Evolutionary conservation across 371 early-diverging fungal genomes (phyloP), one percentile per base, ranked within the genome.

Genomic region (Mucor plumbeus): DNA sequence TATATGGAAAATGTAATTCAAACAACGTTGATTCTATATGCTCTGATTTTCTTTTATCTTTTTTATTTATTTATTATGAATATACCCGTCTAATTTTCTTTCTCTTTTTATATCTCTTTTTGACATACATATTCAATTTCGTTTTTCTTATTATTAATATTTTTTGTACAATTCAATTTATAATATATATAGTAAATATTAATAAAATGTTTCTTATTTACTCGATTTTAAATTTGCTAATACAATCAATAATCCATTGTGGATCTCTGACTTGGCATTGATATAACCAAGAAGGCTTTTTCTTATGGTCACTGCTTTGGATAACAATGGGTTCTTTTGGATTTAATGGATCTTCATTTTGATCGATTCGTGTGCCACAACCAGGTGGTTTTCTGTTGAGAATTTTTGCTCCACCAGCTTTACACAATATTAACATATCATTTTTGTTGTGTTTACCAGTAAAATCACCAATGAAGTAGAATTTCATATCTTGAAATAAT

Each of bases 391-490:
- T 74, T 13, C 77, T 62, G 4, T 13, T 58, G 5, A 74, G n/a
- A 1, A 76, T 34, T 8, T 69, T 63, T 0, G 65, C 79, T 10
- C 79, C 79, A 33, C 69, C 79, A 34, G 69, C 44, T 44, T 41
- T 56, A n/a, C 74, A 72, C 3, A 79, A 36, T n/a, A 43, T 56
- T 11, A 72, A n/a, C 4, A 79, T 10, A 38, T 70, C 68, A 14
- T 70, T 65, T 31, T 74, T 77, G 31, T 70, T 70, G 35, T 75
- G 67, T n/a, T 70, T 72, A 15, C 59, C 63, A 4, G 67, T 63
- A 39, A 74, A 77, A 26, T 74, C 77, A 5, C 77, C 79, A 34
- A 64, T 70, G 34, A 79, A 70, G 17, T 64, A 70, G 59, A 79
- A 74, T 21, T 55, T 54, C 47, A 70, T 59, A 7, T 66, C 68